Evolutionary conservation across 2,329 filamentous ascomycete species (phyloP).

Genomic region (Myriosclerotinia curreyana): DNA sequence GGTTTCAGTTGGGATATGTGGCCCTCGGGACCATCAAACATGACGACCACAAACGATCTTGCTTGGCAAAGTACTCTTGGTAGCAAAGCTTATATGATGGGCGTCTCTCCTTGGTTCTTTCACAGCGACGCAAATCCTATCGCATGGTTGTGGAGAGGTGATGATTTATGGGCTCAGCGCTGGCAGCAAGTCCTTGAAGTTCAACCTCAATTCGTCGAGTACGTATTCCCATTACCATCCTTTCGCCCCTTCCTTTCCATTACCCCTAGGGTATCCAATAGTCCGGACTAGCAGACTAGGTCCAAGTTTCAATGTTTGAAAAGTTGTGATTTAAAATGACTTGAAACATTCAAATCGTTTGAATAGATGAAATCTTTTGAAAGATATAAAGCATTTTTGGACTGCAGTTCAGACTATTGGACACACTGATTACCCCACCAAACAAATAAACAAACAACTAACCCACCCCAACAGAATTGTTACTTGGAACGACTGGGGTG

Average conservation of each 20-base stretch:
- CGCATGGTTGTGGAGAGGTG: conserved; percentile 63
- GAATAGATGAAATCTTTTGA: too few relatives aligned
- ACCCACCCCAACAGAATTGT: conserved; percentile 39
- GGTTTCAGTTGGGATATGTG: conserved; percentile 46
- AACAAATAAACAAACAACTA: conserved; percentile 25
- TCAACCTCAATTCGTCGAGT: conserved; percentile 46
- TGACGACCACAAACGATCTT: conserved; percentile 41
- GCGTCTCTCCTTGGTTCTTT: conserved; percentile 59
- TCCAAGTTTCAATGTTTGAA: too few relatives aligned
- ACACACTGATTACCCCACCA: background rate
- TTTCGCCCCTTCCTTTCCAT: too few relatives aligned
- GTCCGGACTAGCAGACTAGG: too few relatives aligned
- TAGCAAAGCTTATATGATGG: conserved; percentile 51
- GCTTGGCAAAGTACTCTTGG: conserved; percentile 42
- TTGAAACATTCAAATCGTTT: too few relatives aligned
- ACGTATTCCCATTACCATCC: conserved; percentile 34
- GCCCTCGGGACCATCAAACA: conserved; percentile 41
- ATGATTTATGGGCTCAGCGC: conserved; percentile 58
- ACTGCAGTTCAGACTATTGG: too few relatives aligned
- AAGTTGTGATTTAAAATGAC: too few relatives aligned
- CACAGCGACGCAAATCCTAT: conserved; percentile 56
- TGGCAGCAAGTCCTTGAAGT: conserved; percentile 52
- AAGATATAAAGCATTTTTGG: too few relatives aligned
- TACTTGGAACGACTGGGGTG: conserved; percentile 54
- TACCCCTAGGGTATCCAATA: too few relatives aligned